A percentile compares a stretch with the other conserved stretches of the same genome.
phyloP scores from a whole-genome alignment of 352 stramenopile genomes.

The Blastocystis sp. region DNA sequence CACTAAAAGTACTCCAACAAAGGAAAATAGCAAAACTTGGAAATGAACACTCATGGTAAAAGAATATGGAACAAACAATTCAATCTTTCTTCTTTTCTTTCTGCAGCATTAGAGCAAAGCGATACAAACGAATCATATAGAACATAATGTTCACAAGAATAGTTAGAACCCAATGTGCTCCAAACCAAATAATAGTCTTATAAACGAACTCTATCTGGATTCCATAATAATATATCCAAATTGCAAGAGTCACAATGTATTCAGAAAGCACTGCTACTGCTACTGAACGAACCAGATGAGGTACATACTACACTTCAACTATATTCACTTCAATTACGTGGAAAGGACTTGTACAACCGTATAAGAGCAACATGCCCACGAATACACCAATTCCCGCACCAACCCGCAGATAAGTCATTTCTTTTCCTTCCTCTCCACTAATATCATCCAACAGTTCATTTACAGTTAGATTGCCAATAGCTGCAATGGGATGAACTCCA shows the following conservation, averaged over 20 bases:
- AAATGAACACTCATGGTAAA: neutral
- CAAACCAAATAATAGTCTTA: neutral
- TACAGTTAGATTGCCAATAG: neutral
- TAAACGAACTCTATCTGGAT: slow-evolving; percentile 9
- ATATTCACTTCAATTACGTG: neutral
- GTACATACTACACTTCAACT: slow-evolving; percentile 26
- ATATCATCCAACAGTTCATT: neutral
- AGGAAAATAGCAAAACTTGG: neutral
- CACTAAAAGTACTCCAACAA: neutral
- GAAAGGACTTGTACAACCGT: neutral
- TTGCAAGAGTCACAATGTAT: neutral
- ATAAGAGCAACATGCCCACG: neutral
- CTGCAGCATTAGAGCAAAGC: slow-evolving; percentile 20
- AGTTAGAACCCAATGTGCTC: neutral
- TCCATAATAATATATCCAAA: slow-evolving; percentile 13
- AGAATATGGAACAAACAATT: neutral
- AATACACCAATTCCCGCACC: neutral
- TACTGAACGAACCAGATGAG: neutral
- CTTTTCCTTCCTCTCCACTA: neutral
- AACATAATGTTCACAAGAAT: slow-evolving; percentile 57
- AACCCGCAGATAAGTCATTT: neutral
- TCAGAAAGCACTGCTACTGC: neutral
- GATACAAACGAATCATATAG: slow-evolving; percentile 55
- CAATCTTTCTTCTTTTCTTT: slow-evolving; percentile 23
- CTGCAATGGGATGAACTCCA: neutral